A percentile compares a stretch with the other conserved stretches of the same genome.
Conservation (phyloP, 495 filamentous ascomycete genomes). For the Platismatia glauca region DNA sequence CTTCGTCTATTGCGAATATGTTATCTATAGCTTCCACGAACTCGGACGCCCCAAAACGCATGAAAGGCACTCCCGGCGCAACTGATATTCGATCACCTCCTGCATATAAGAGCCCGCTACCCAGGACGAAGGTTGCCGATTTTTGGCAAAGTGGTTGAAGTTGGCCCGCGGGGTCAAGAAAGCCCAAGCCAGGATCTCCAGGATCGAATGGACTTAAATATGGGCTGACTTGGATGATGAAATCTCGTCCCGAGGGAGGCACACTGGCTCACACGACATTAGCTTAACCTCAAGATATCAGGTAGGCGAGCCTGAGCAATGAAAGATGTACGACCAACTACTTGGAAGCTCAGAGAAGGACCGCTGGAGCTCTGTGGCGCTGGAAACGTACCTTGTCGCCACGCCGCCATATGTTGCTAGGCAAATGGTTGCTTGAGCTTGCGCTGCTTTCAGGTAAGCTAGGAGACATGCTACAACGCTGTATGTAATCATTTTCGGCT, state of each 20-base stretch:
- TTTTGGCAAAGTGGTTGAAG: constrained; percentile 8
- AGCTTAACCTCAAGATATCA: neutral
- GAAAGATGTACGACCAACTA: neutral
- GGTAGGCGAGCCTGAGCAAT: neutral
- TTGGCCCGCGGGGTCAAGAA: constrained; percentile 11
- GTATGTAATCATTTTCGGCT: neutral
- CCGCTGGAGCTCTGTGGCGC: neutral
- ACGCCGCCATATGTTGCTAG: constrained; percentile 11
- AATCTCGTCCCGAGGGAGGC: neutral
- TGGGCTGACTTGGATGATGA: constrained; percentile 3
- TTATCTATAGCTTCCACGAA: constrained; percentile 1
- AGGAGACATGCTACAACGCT: neutral
- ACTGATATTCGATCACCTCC: constrained; percentile 5
- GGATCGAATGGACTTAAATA: neutral
- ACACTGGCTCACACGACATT: neutral
- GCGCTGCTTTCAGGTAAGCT: constrained; percentile 4
- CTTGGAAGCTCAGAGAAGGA: neutral
- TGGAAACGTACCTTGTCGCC: constrained; percentile 5
- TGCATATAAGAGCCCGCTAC: constrained; percentile 1
- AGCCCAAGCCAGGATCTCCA: constrained; percentile 1
- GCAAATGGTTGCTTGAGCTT: constrained; percentile 7
- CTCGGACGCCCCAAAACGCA: constrained; percentile 11
- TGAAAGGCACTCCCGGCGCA: neutral
- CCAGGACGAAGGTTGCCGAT: constrained; percentile 8
- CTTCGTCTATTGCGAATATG: constrained; percentile 12